These are phyloP conservation scores for Karstenula rhodostoma DNA, from an alignment of 2,329 filamentous ascomycete genomes.

Conservation along the genomic window DNA sequence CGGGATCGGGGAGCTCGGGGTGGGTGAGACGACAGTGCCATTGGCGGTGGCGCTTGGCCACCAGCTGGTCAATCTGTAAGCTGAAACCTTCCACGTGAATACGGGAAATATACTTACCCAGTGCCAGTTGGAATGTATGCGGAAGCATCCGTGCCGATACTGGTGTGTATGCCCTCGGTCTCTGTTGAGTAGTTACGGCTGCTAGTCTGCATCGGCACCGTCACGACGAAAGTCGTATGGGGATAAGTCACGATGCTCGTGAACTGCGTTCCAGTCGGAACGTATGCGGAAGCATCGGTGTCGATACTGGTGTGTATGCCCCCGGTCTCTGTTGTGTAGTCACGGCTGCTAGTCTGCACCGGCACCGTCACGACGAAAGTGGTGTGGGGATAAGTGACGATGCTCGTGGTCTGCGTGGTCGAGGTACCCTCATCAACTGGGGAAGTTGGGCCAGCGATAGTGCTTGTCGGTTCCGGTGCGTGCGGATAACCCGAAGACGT, in stretches of 20 bases:
- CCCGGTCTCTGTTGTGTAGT: slow-evolving; percentile 23
- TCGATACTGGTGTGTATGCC: slow-evolving; percentile 29
- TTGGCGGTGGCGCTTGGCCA: slow-evolving; percentile 22
- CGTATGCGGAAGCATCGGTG: slow-evolving; percentile 24
- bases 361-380: slow-evolving; percentile 26
- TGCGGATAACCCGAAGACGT: not conserved
- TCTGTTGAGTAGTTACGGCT: slow-evolving; percentile 20
- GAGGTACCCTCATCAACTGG: slow-evolving; percentile 22
- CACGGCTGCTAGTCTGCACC: slow-evolving; percentile 13
- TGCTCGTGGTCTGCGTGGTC: slow-evolving; percentile 37
- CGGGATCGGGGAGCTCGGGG: slow-evolving; percentile 33
- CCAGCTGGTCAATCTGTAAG: slow-evolving; percentile 1
- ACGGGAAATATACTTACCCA: slow-evolving; percentile 30
- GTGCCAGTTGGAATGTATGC: slow-evolving; percentile 32
- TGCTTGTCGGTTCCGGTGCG: not conserved
- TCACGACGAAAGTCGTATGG: slow-evolving; percentile 23
- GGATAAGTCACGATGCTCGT: slow-evolving; percentile 37
- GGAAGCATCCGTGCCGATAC: slow-evolving; percentile 28
- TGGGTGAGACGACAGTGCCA: slow-evolving; percentile 31
- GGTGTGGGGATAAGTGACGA: slow-evolving; percentile 31
- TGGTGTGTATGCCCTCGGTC: slow-evolving; percentile 29
- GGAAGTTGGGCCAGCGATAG: slow-evolving; percentile 13
- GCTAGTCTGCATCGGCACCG: slow-evolving; percentile 24
- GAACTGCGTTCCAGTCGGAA: slow-evolving; percentile 37
- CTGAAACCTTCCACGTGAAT: not conserved